A percentile compares a stretch with the other conserved stretches of the same genome.
These are phyloP conservation scores for Entrophospora sp. DNA, from an alignment of 192 early-diverging fungal species.

Conservation along the genomic window DNA sequence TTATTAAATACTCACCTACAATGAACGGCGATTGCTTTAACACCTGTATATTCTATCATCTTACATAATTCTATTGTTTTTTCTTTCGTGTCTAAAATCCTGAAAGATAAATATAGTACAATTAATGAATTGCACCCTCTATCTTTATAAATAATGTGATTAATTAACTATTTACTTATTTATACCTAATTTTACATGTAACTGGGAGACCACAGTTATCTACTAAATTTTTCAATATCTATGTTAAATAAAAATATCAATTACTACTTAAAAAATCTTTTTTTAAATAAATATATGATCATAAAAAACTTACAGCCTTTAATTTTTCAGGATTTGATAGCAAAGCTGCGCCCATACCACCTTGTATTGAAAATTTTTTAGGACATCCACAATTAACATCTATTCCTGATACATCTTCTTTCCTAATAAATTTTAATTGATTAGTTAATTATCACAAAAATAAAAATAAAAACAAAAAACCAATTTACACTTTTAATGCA, in stretches of 20 bases:
- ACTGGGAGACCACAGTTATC: constrained; percentile 67
- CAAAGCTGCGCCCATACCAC: constrained; percentile 91
- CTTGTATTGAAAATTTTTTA: constrained; percentile 87
- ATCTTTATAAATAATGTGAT: background rate
- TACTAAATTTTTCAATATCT: constrained; percentile 69
- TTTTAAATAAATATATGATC: constrained; percentile 5
- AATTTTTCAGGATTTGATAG: constrained; percentile 77
- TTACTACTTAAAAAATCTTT: constrained; percentile 5
- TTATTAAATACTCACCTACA: constrained; percentile 61
- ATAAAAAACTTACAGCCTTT: constrained; percentile 38
- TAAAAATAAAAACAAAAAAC: constrained; percentile 11
- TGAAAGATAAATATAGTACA: no score
- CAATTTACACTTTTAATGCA: constrained; percentile 64
- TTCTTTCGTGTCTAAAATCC: constrained; percentile 63
- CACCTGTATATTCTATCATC: constrained; percentile 76
- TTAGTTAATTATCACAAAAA: no score
- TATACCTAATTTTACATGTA: constrained; percentile 74
- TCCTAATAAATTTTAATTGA: no score
- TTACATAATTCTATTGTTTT: constrained; percentile 73
- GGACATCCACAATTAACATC: constrained; percentile 99
- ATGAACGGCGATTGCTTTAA: constrained; percentile 82
- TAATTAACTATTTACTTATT: constrained; percentile 1
- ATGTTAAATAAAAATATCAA: background rate
- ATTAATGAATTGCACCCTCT: no score
- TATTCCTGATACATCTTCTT: constrained; percentile 77